A percentile compares a stretch with the other conserved stretches of the same genome.
Evolutionary conservation across 169 alveolate genomes (phyloP).

Genomic region (Toxoplasma gondii): DNA sequence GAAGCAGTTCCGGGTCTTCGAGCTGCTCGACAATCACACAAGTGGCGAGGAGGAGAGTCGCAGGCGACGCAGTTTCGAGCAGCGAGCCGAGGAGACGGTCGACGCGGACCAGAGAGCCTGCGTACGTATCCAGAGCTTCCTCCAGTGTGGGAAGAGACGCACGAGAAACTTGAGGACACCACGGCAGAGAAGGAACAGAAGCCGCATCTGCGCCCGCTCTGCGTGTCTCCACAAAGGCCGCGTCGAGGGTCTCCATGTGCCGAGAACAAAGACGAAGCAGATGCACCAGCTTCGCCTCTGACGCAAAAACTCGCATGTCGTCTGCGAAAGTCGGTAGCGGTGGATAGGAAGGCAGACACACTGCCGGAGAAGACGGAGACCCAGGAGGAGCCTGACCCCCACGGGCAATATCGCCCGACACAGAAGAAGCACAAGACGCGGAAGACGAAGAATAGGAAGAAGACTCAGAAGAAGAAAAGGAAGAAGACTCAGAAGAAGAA

Average conservation of each 20-base stretch:
- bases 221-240: neutral
- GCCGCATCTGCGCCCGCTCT: neutral
- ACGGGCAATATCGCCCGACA: neutral
- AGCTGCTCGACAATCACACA: neutral
- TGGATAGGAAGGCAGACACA: neutral
- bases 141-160: slow-evolving; percentile 28
- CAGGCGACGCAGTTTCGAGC: neutral
- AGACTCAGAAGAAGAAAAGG: no score
- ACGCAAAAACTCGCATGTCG: neutral
- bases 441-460: no score
- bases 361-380: neutral
- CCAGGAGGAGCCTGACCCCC: neutral
- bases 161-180: neutral
- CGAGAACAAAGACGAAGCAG: neutral
- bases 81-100: neutral
- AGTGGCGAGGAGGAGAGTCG: neutral
- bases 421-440: neutral
- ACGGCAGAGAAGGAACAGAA: neutral
- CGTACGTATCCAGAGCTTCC: neutral
- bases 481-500: neutral
- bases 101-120: neutral
- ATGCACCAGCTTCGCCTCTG: slow-evolving; percentile 22
- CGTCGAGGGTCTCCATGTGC: neutral
- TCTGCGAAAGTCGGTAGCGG: neutral
- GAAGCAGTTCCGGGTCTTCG: slow-evolving; percentile 35